Evolutionary conservation across 2,329 filamentous ascomycete genomes (phyloP), one percentile per base, ranked within the genome.

Genomic region (Venturia carpophila): DNA sequence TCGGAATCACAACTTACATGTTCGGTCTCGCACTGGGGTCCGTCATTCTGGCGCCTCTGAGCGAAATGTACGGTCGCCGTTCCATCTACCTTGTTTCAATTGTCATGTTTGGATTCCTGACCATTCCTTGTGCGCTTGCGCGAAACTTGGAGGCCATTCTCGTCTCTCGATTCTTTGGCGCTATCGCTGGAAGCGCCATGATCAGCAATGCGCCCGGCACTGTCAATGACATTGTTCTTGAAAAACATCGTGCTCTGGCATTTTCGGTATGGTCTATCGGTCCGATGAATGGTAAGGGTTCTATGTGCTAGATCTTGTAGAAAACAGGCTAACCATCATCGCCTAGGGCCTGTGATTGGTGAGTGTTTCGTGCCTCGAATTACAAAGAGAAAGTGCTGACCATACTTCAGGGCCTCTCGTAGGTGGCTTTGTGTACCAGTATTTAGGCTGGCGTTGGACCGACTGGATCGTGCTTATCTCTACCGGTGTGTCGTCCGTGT

Each of bases 391-490:
- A 15, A 41, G 2, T 41, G 15, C 39, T 41, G 10, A 41, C 39
- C 39, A 41, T 15, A 2, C 6, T 11, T 41, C 39, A 39, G 87
- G 88, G 0, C 88, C 89, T 0, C 77, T 92, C 0, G 87, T 96
- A 42, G 92, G 92, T 27, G 92, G 92, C 0, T 95, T 96, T 69
- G 84, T 89, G 0, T 90, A 79, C 69, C 81, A 92, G 74, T 86
- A 88, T 68, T 79, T 94, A 2, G 91, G 91, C 13, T 97, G 92
- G 92, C 79, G 92, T 39, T 96, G 91, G 91, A 88, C 87, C 45
- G 89, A 90, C 71, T 96, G 90, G 70, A 49, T 94, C 24, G 83
- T 87, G 10, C 76, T 93, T 71, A 92, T 95, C 63, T 80, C 91
- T 11, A 83, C 84, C 0, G 90, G 84, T 0, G 79, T 82, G 0